Evolutionary conservation across 139 green algal species (phyloP).

Genomic region (Tetraselmis chui): DNA sequence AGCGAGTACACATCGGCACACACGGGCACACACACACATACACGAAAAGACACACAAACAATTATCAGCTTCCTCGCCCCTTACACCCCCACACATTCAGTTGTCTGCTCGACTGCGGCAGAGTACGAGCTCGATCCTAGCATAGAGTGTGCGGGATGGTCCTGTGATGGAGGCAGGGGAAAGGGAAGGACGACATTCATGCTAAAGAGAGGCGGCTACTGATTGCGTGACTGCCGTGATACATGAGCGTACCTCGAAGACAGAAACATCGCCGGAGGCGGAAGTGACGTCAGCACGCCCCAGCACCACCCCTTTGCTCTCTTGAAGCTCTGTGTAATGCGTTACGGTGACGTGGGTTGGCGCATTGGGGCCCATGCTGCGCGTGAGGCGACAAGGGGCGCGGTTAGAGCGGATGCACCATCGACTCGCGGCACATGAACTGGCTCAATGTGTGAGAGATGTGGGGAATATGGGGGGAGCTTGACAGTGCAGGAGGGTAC

Average conservation of each 20-base stretch:
- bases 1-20: neutral
- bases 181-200: slow-evolving; percentile 3
- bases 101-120: slow-evolving; percentile 17
- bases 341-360: slow-evolving; percentile 47
- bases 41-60: too few species aligned
- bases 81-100: slow-evolving; percentile 29
- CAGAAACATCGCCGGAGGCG: slow-evolving; percentile 25
- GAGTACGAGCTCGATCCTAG: slow-evolving; percentile 19
- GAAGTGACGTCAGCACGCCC: slow-evolving; percentile 51
- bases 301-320: slow-evolving; percentile 50
- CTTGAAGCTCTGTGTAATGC: slow-evolving; percentile 59
- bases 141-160: neutral
- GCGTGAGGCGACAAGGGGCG: neutral
- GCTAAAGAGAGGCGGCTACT: too few species aligned
- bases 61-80: too few species aligned
- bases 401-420: too few species aligned
- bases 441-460: too few species aligned
- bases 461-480: too few species aligned
- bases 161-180: neutral
- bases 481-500: too few species aligned
- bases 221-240: too few species aligned
- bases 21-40: too few species aligned
- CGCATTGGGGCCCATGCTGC: slow-evolving; percentile 32
- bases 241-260: slow-evolving; percentile 30
- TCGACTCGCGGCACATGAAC: too few species aligned